Evolutionary conservation across 164 flowering plant species (phyloP), one percentile per base, ranked within the genome.

Genomic region (Akebia trifoliata): DNA sequence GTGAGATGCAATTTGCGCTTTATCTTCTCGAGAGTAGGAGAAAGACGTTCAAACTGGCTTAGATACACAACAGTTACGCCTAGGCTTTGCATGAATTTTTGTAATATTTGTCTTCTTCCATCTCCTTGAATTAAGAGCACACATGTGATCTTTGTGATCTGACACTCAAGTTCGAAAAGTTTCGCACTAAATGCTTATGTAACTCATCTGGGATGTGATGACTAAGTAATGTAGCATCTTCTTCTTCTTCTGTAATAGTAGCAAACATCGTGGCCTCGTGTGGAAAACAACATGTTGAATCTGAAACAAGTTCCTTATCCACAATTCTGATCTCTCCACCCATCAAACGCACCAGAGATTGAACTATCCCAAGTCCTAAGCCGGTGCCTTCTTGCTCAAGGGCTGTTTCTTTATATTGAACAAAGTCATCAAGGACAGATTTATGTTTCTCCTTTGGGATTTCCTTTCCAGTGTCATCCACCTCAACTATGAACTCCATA

Each of bases 291-390:
- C 26, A 75, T 62, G 55, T 79, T 87, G 70, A 92, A 89, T 42
- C 68, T 76, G 68, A 92, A 89, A 59, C 96, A 82, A 45, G 90
- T 83, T 65, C 83, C 59, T 87, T 92, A 57, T 89, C 90, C 12
- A 69, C 61, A 43, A 92, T 80, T 1, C 59, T 61, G 39, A 89
- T 87, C 22, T 92, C 98, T 50, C 98, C 97, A 15, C 86, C 87
- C 95, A 89, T 89, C 35, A 92, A 50, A n/a, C 85, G 82, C 3
- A 88, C 97, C 97, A 86, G 64, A 1, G n/a, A 84, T 47, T 82
- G 91, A 43, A 89, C 97, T 48, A 89, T 93, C 15, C 92, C 92
- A 39, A 90, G 94, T 39, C 99, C 99, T 49, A 93, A 74, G 24
- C 95, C 99, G 17, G 87, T 80, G 37, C 99, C 97, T 65, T 67